These are phyloP conservation scores for Amaranthus tricolor DNA, from an alignment of 179 eudicot species.

Conservation along the genomic window DNA sequence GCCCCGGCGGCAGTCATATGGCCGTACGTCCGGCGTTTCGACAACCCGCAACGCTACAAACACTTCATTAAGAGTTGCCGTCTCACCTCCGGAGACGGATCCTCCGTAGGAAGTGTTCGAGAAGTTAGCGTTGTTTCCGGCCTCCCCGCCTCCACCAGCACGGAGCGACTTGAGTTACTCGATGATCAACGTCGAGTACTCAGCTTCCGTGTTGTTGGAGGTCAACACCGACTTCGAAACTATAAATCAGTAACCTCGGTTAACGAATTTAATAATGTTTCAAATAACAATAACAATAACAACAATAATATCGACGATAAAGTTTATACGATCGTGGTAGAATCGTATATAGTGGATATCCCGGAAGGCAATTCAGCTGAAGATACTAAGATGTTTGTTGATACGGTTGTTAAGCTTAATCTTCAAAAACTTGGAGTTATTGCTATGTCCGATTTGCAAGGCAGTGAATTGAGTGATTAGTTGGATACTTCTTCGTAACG, in stretches of 20 bases:
- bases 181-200: conserved; percentile 55
- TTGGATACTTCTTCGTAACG: not conserved
- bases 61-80: conserved; percentile 80
- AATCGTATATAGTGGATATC: conserved; percentile 75
- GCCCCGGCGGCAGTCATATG: conserved; percentile 62
- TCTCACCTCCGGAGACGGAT: conserved; percentile 50
- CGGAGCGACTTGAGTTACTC: conserved; percentile 63
- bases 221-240: conserved; percentile 68
- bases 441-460: conserved; percentile 53
- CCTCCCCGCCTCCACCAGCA: conserved; percentile 72
- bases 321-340: conserved; percentile 55
- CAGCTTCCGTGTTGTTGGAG: conserved; percentile 74
- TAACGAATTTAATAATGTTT: conserved; percentile 40
- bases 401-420: conserved; percentile 74
- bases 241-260: conserved; percentile 72
- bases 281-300: too few relatives aligned
- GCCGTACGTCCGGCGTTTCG: conserved; percentile 68
- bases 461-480: conserved; percentile 30
- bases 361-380: conserved; percentile 74
- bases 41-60: conserved; percentile 77
- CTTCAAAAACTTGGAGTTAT: conserved; percentile 67
- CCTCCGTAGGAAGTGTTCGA: conserved; percentile 53
- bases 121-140: conserved; percentile 78
- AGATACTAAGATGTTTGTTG: conserved; percentile 74
- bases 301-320: not conserved